Evolutionary conservation across 2,329 filamentous ascomycete genomes (phyloP), one percentile per base, ranked within the genome.

Genomic region (Fusarium staphyleae): DNA sequence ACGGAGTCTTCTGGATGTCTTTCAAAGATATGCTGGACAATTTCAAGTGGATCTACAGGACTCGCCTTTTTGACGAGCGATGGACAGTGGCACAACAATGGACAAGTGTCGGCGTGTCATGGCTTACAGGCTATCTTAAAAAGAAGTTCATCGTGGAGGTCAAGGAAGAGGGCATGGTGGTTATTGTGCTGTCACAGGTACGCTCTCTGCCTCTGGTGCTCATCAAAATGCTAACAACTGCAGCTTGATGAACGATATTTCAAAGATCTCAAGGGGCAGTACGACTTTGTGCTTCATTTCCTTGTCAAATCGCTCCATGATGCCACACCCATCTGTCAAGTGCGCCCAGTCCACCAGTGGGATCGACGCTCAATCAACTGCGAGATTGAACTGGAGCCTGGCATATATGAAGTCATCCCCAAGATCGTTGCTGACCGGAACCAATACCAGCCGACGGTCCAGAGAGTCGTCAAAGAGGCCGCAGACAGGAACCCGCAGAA

Each of bases 331-430:
- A 57, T 66, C 15, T 68, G 65, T 36, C 59, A 66, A 7, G 62
- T 66, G 7, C 53, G 63, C 11, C 40, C 64, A 12, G 48, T 50
- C n/a, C 60, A 63, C 19, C 60, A 60, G 11, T 72, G 70, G 65
- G 72, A 87, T 77, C 81, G 78, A 40, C 82, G 89, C 7, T 87
- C 85, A 2, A 83, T 90, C 12, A 89, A 84, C 50, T 87, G 85
- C n/a, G 89, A 91, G 66, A 76, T 90, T n/a, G 77, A 85, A 30
- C 81, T 91, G 2, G 84, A 89, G 26, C 79, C 87, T 0, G 88
- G 88, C 5, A 81, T 77, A 13, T 91, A 91, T 71, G 83, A 83
- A 35, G 82, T 91, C 0, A 74, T 90, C 8, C 83, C 89, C 65
- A 90, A 88, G 68, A 81, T 91, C 60, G 85, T 83, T 4, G 86